These are phyloP conservation scores for Thuidium tamariscinum DNA, from an alignment of 225 moss, liverwort and hornwort genomes.

Conservation along the genomic window DNA sequence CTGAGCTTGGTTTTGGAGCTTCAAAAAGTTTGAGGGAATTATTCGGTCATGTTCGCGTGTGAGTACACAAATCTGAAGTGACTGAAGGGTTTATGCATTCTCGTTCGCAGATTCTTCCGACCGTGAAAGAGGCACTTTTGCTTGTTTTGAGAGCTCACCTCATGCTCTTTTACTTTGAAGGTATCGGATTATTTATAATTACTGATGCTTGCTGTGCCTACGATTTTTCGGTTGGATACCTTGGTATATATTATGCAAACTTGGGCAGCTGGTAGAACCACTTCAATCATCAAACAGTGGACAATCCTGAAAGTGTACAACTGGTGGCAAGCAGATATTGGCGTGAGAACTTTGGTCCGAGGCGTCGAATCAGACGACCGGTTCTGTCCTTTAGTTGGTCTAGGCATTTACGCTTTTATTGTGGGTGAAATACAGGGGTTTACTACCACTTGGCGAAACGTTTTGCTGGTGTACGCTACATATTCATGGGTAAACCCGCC, in stretches of 20 bases:
- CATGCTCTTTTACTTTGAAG: constrained; percentile 99
- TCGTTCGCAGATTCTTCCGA: constrained; percentile 69
- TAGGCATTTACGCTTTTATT: background rate
- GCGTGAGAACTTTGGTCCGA: background rate
- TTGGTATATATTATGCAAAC: background rate
- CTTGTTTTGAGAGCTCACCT: constrained; percentile 87
- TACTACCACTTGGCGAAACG: constrained; percentile 94
- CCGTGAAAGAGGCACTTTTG: constrained; percentile 77
- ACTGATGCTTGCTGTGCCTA: background rate
- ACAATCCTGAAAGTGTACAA: background rate
- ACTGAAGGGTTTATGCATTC: background rate
- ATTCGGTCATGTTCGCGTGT: background rate
- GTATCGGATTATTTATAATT: constrained; percentile 5
- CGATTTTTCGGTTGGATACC: background rate
- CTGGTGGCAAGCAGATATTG: background rate
- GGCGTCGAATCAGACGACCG: background rate
- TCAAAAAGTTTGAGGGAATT: background rate
- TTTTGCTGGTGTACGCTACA: constrained; percentile 78
- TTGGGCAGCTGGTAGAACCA: background rate
- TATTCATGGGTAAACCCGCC: constrained; percentile 80
- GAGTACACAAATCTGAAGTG: background rate
- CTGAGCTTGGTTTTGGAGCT: background rate
- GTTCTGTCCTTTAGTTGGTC: background rate
- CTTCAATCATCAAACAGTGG: background rate
- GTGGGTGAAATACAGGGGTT: constrained; percentile 48